Base-by-base conservation (phyloP, 371 early-diverging fungal genomes). In the Thermomucor indicae-seudaticae region DNA sequence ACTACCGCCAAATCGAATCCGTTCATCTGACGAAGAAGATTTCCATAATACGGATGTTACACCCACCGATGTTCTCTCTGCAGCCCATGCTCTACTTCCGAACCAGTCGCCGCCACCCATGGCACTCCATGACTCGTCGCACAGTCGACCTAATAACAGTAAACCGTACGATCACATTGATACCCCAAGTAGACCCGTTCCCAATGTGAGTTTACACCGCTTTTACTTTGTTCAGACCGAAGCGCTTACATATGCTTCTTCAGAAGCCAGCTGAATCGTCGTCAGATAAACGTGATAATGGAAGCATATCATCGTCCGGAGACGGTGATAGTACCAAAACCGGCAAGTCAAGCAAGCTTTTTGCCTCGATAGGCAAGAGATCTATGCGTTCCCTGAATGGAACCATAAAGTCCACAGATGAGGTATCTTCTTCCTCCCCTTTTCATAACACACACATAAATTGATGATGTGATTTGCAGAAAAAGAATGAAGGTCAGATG, bases 141-240 rank as follows among this genome's bases (percentile, higher is more conserved):
- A n/a, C n/a, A 52, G 43, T 39, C 51, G 56, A 20, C 29, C 49
- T 6, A 53, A 53, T 37, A 42, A 57, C 12, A 37, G 50, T 20
- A 51, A 53, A n/a, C 53, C 69, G 5, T 71, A 71, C 38, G 67
- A 65, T 16, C 59, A 71, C 29, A 58, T 71, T 34, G 75, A 75
- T 48, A 53, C 47, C 12, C 75, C 72, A 3, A 48, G 63, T 35
- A 43, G 51, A 23, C 70, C 75, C n/a, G 34, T 56, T 28, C 55
- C 55, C 0, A 48, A n/a, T n/a, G n/a, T n/a, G n/a, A n/a, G n/a
- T n/a, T n/a, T n/a, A n/a, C n/a, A n/a, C n/a, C n/a, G n/a, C n/a
- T n/a, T n/a, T n/a, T n/a, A n/a, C n/a, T n/a, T n/a, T n/a, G n/a
- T n/a, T n/a, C n/a, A n/a, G n/a, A n/a, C n/a, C n/a, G n/a, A n/a